Evolutionary conservation across 352 stramenopile genomes (phyloP), one percentile per base, ranked within the genome.

Genomic region (Phytophthora gonapodyides): DNA sequence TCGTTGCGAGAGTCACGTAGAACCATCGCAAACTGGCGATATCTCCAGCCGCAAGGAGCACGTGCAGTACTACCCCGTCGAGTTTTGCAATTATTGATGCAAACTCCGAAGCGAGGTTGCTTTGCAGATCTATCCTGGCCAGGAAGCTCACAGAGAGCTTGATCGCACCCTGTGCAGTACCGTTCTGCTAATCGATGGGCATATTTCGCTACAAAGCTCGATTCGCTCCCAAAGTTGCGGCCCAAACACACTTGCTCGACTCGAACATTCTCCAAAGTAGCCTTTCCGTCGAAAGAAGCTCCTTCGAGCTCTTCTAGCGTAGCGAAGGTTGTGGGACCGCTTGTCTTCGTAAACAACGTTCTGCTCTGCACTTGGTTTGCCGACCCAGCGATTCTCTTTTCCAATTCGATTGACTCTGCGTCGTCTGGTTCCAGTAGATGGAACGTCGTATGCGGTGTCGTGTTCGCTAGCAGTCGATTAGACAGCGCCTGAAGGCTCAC

Each of bases 401-500:
- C 57, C n/a, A 82, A 33, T 42, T 66, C 55, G 24, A 73, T 56
- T 0, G 61, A 64, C 21, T 78, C 60, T 33, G 46, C 24, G 37
- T 77, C 63, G 10, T 59, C 27, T 27, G 34, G 35, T 11, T 76
- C 59, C 10, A 81, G 43, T 15, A 81, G 61, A 6, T 47, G 41
- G 47, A 88, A 82, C 34, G 61, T 67, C 31, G 79, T 86, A 19
- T 84, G 68, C 7, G 77, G 72, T 16, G 79, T 91, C 15, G 79
- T 86, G 49, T 85, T 84, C 34, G 74, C 82, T 7, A 88, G 35
- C 48, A 91, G 59, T n/a, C 57, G 68, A 37, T 75, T 84, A 0
- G 69, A 73, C n/a, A 80, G 50, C 1, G 57, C 59, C 42, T 89
- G 76, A 2, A 80, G 38, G 55, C 76, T 78, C 30, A 91, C 48